phyloP scores from a whole-genome alignment of 2,329 filamentous ascomycete genomes.

The Cladosporium colombiae region DNA sequence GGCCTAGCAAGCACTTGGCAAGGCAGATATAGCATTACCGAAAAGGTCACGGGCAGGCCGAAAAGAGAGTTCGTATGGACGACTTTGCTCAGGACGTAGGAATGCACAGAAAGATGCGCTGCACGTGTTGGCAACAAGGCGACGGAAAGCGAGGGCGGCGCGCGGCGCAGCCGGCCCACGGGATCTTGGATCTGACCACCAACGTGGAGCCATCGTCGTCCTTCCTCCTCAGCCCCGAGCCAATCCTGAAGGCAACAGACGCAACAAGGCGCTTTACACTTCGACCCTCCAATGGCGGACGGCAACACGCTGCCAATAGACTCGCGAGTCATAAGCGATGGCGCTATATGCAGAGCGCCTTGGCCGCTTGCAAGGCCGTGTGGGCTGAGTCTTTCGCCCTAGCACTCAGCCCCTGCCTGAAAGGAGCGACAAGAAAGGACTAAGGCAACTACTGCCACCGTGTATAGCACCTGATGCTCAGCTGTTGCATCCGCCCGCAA shows the following conservation, averaged over 20 bases:
- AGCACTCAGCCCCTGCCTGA: slow-evolving; percentile 17
- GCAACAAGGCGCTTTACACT: background rate
- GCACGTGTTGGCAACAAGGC: slow-evolving; percentile 2
- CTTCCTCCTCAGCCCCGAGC: slow-evolving; percentile 1
- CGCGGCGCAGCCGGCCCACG: slow-evolving; percentile 11
- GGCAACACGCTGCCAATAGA: background rate
- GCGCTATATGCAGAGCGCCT: slow-evolving; percentile 6
- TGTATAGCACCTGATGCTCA: slow-evolving; percentile 15
- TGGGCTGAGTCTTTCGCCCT: slow-evolving; percentile 15
- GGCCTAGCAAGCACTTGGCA: background rate
- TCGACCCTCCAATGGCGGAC: background rate
- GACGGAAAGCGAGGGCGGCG: slow-evolving; percentile 7
- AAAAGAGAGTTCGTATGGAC: background rate
- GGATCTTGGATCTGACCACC: slow-evolving; percentile 10
- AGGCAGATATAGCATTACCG: background rate
- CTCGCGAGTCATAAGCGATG: slow-evolving; percentile 14
- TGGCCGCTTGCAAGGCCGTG: slow-evolving; percentile 1
- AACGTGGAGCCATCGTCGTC: background rate
- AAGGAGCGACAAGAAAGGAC: slow-evolving; percentile 8
- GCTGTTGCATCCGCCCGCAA: background rate
- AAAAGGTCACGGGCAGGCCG: background rate
- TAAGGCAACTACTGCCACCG: slow-evolving; percentile 1
- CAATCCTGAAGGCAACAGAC: background rate
- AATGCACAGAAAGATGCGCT: background rate
- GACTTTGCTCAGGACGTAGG: background rate